Evolutionary conservation across 140 eudicot species (phyloP).

Genomic region (Anethum foeniculum): DNA sequence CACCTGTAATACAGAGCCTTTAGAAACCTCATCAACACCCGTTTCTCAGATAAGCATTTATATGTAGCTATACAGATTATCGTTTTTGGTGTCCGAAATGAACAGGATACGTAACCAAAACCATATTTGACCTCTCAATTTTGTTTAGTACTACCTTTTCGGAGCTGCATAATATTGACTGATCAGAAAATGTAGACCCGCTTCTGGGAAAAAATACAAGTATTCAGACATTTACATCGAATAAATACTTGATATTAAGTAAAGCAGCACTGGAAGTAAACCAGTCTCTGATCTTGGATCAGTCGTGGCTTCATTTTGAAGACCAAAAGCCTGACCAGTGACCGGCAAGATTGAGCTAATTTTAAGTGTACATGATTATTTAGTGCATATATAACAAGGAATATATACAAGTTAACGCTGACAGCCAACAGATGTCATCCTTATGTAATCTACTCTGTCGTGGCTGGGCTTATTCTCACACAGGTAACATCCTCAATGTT

Average conservation of each 20-base stretch:
- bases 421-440: background rate
- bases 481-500: background rate
- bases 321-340: background rate
- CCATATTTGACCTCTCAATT: background rate
- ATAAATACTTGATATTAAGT: no score
- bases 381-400: background rate
- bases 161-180: background rate
- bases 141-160: background rate
- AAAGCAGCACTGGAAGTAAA: background rate
- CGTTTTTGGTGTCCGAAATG: background rate
- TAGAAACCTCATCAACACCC: background rate
- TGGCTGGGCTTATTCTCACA: background rate
- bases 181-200: background rate
- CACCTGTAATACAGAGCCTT: background rate
- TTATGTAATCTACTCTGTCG: background rate
- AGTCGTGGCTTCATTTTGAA: background rate
- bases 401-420: background rate
- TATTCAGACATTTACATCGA: background rate
- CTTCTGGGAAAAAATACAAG: background rate
- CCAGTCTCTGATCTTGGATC: background rate
- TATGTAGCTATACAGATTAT: background rate
- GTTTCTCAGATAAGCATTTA: background rate
- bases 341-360: background rate
- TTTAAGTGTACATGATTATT: background rate
- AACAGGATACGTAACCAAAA: background rate